Percentiles rank a stretch among this genome's conserved stretches.
Conservation (phyloP, 192 early-diverging fungal genomes). For the Coemansia sp. region DNA sequence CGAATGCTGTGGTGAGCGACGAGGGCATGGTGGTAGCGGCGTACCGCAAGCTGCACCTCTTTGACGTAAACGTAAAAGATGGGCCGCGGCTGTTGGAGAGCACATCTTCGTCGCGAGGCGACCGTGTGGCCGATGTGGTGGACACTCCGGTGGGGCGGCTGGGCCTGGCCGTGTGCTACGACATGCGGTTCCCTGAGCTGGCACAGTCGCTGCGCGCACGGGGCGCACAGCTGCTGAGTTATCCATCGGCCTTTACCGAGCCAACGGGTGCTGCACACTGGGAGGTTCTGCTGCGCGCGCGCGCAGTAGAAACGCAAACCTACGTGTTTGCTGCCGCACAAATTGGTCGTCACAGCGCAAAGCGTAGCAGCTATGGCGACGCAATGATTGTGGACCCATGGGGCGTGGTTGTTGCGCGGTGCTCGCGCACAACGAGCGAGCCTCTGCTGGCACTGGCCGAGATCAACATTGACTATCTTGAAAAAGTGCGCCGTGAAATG, state of each 20-base stretch:
- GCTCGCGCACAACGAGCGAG: slow-evolving; percentile 54
- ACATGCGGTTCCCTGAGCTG: slow-evolving; percentile 77
- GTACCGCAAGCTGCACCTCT: slow-evolving; percentile 81
- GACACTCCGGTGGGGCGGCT: slow-evolving; percentile 60
- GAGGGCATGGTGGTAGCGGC: slow-evolving; percentile 56
- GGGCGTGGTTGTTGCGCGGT: slow-evolving; percentile 71
- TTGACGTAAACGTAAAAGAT: slow-evolving; percentile 62
- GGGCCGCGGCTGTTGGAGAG: slow-evolving; percentile 47
- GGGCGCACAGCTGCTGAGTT: slow-evolving; percentile 73
- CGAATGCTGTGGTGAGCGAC: slow-evolving; percentile 65
- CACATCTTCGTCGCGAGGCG: slow-evolving; percentile 18
- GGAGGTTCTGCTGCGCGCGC: slow-evolving; percentile 74
- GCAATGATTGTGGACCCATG: slow-evolving; percentile 86
- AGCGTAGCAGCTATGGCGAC: slow-evolving; percentile 72
- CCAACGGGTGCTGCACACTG: slow-evolving; percentile 82
- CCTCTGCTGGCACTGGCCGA: slow-evolving; percentile 64
- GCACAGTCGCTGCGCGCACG: slow-evolving; percentile 56
- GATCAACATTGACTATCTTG: slow-evolving; percentile 64
- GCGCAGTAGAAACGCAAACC: slow-evolving; percentile 82
- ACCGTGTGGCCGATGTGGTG: slow-evolving; percentile 15
- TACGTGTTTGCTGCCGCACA: slow-evolving; percentile 84
- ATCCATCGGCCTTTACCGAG: slow-evolving; percentile 80
- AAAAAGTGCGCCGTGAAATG: slow-evolving; percentile 67
- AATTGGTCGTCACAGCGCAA: slow-evolving; percentile 69
- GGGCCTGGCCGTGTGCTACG: slow-evolving; percentile 74